Evolutionary conservation across 441 rosid species (phyloP).

Genomic region (Dalechampia spathulata): DNA sequence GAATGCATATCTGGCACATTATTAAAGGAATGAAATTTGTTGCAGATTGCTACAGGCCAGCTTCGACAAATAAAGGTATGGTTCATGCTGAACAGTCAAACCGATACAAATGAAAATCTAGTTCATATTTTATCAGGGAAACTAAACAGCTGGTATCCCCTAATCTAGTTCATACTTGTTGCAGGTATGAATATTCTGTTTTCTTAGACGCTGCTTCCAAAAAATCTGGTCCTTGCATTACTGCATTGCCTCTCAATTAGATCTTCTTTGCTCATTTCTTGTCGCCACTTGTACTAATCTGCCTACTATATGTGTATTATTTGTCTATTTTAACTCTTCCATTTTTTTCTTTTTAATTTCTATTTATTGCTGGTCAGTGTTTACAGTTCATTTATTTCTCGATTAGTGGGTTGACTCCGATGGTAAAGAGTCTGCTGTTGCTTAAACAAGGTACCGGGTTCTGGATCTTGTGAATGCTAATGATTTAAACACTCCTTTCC

Average conservation of each 20-base stretch:
- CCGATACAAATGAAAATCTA: not conserved
- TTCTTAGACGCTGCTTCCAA: not conserved
- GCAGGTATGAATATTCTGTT: not conserved
- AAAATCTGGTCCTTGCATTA: not conserved
- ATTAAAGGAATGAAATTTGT: constrained; percentile 8
- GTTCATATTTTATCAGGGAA: not conserved
- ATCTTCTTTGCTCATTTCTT: not conserved
- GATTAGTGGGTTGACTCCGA: not conserved
- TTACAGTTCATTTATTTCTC: too few relatives aligned
- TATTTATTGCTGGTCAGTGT: too few relatives aligned
- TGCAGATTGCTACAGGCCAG: constrained; percentile 40
- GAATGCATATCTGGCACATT: not conserved
- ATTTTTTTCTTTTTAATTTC: not conserved
- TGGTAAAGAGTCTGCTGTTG: too few relatives aligned
- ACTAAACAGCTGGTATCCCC: constrained; percentile 5
- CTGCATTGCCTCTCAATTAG: not conserved
- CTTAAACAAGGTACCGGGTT: too few relatives aligned
- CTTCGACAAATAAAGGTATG: constrained; percentile 53
- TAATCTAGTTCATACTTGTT: not conserved
- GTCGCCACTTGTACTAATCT: not conserved
- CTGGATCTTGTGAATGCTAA: too few relatives aligned
- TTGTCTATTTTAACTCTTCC: not conserved
- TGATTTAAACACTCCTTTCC: too few relatives aligned
- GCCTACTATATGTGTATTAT: not conserved
- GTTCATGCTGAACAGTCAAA: constrained; percentile 5